Evolutionary conservation across 1,139 yeast species (phyloP).

Genomic region (Blastobotrys buckinghamii): DNA sequence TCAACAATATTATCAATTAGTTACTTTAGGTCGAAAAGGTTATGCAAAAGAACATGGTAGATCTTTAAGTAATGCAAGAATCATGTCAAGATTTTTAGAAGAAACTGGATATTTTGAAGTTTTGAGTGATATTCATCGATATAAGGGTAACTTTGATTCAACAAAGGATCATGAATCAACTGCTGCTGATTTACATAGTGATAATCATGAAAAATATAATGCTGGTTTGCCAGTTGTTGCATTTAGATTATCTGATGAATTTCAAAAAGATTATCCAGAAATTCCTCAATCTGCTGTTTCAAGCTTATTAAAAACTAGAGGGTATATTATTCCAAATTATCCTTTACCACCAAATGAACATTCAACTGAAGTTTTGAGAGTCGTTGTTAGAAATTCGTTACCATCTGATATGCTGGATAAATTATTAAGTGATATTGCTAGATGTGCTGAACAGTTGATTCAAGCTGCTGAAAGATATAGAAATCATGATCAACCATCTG

Average conservation of each 20-base stretch:
- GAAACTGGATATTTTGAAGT: constrained; percentile 64
- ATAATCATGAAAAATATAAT: constrained; percentile 38
- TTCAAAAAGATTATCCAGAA: constrained; percentile 60
- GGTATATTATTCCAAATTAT: constrained; percentile 88
- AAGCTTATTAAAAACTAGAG: constrained; percentile 66
- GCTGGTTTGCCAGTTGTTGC: constrained; percentile 91
- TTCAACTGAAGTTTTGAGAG: constrained; percentile 64
- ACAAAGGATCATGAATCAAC: constrained; percentile 13
- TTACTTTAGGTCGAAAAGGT: constrained; percentile 66
- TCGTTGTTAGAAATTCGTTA: constrained; percentile 72
- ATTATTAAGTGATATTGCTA: constrained; percentile 60
- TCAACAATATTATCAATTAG: constrained; percentile 78
- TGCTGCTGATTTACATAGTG: constrained; percentile 20
- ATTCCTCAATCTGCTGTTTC: constrained; percentile 81
- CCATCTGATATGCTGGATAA: constrained; percentile 67
- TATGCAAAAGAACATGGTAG: constrained; percentile 56
- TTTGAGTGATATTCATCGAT: constrained; percentile 69
- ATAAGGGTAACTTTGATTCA: constrained; percentile 10
- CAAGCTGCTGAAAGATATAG: constrained; percentile 37
- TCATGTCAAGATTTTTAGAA: constrained; percentile 60
- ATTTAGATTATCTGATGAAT: constrained; percentile 60
- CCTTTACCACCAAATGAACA: constrained; percentile 62
- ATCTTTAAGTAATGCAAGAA: constrained; percentile 64
- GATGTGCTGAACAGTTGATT: constrained; percentile 50
- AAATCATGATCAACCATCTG: not conserved